phyloP scores from a whole-genome alignment of 1,284 basidiomycete species.

The Melampsora americana region DNA sequence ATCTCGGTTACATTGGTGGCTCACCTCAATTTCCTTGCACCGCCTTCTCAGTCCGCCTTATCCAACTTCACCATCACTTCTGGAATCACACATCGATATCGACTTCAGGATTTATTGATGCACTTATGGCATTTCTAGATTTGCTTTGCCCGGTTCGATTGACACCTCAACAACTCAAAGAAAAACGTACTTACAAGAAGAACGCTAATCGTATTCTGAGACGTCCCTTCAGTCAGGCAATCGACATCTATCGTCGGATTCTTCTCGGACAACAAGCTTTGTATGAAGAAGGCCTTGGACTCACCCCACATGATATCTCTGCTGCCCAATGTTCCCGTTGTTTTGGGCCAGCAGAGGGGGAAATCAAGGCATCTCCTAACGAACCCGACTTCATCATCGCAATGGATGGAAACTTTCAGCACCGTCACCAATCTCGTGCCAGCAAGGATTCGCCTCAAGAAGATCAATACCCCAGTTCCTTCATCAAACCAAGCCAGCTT shows the following conservation, averaged over 20 bases:
- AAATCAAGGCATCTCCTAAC: not conserved
- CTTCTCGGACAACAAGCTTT: not conserved
- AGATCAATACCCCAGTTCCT: not conserved
- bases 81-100: not conserved
- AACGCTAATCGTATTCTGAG: not conserved
- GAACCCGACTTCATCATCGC: not conserved
- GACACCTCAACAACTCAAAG: not conserved
- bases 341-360: too few relatives aligned
- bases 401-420: too few relatives aligned
- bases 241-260: not conserved
- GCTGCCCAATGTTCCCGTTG: too few relatives aligned
- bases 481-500: not conserved
- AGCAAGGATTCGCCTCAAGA: not conserved
- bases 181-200: not conserved
- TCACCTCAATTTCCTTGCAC: not conserved
- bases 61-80: not conserved
- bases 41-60: not conserved
- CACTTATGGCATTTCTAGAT: too few relatives aligned
- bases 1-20: not conserved
- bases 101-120: not conserved
- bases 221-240: not conserved
- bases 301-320: too few relatives aligned
- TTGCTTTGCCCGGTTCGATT: too few relatives aligned
- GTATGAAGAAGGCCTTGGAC: not conserved
- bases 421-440: not conserved